phyloP scores from a whole-genome alignment of 176 grass and related monocot genomes.

The Oryza meyeriana region DNA sequence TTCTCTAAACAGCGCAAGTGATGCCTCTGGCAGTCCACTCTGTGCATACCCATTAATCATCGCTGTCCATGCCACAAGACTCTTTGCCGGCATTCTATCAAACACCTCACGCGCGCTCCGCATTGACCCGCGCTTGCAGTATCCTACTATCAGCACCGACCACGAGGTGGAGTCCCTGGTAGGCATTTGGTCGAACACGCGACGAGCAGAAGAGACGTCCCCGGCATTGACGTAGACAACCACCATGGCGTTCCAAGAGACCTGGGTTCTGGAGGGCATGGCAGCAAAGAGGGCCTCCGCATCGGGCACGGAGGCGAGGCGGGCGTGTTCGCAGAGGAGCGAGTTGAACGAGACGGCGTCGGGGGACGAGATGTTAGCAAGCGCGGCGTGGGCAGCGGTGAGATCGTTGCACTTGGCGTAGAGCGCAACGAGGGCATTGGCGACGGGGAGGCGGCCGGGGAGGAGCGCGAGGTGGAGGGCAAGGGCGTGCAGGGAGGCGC shows the following conservation, averaged over 20 bases:
- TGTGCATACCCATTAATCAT: conserved; percentile 73
- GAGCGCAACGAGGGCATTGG: conserved; percentile 64
- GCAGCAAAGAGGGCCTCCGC: conserved; percentile 43
- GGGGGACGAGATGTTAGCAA: conserved; percentile 35
- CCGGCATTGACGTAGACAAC: conserved; percentile 56
- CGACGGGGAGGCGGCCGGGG: conserved; percentile 54
- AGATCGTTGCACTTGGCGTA: conserved; percentile 67
- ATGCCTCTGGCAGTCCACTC: conserved; percentile 43
- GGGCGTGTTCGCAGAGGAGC: conserved; percentile 58
- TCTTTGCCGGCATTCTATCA: conserved; percentile 53
- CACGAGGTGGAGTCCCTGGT: conserved; percentile 42
- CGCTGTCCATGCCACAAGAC: conserved; percentile 53
- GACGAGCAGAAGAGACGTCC: conserved; percentile 39
- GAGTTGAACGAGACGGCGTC: conserved; percentile 67
- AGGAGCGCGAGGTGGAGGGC: conserved; percentile 53
- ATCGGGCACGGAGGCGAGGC: conserved; percentile 32
- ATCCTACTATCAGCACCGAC: conserved; percentile 52
- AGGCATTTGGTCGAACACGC: conserved; percentile 61
- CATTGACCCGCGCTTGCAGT: conserved; percentile 36
- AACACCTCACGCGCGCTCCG: conserved; percentile 44
- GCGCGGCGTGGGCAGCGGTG: conserved; percentile 37
- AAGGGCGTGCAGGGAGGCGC: conserved; percentile 55
- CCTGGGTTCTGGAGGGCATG: conserved; percentile 53
- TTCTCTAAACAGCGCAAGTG: conserved; percentile 41
- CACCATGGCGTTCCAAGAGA: conserved; percentile 76